These are phyloP conservation scores for Sicyos baderoa DNA, from an alignment of 306 rosid species.

Conservation along the genomic window DNA sequence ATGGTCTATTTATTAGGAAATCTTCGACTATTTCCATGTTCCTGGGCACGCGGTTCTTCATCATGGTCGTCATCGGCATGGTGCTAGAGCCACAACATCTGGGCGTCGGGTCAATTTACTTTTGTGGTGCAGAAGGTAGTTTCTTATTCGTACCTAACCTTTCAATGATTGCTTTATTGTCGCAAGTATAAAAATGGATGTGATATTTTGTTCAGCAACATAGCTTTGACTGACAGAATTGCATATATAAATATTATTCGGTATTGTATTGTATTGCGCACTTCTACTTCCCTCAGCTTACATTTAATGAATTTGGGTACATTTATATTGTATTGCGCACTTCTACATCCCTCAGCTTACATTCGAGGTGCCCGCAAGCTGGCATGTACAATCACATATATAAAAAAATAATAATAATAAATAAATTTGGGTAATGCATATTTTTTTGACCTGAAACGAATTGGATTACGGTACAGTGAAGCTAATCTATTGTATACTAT, in stretches of 20 bases:
- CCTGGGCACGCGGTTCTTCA: constrained; percentile 87
- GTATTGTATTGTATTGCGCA: background rate
- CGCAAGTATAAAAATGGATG: background rate
- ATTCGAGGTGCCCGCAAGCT: too few relatives aligned
- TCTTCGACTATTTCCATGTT: constrained; percentile 60
- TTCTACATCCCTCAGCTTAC: too few relatives aligned
- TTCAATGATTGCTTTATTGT: background rate
- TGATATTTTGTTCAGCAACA: constrained; percentile 5
- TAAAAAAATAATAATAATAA: too few relatives aligned
- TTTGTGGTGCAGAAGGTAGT: constrained; percentile 91
- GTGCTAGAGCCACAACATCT: constrained; percentile 76
- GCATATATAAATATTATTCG: background rate
- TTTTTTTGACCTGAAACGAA: background rate
- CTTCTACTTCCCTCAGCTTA: background rate
- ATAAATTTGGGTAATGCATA: background rate
- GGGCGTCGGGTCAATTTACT: constrained; percentile 70
- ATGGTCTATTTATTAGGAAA: constrained; percentile 42
- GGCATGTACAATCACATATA: too few relatives aligned
- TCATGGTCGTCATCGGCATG: constrained; percentile 87
- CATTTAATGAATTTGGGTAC: background rate
- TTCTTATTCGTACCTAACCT: background rate
- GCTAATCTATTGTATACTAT: background rate
- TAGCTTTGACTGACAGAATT: background rate
- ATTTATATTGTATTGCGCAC: too few relatives aligned
- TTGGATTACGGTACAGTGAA: background rate